Conservation (phyloP, 1,284 basidiomycete genomes). For the Sanguinoderma infundibulare region DNA sequence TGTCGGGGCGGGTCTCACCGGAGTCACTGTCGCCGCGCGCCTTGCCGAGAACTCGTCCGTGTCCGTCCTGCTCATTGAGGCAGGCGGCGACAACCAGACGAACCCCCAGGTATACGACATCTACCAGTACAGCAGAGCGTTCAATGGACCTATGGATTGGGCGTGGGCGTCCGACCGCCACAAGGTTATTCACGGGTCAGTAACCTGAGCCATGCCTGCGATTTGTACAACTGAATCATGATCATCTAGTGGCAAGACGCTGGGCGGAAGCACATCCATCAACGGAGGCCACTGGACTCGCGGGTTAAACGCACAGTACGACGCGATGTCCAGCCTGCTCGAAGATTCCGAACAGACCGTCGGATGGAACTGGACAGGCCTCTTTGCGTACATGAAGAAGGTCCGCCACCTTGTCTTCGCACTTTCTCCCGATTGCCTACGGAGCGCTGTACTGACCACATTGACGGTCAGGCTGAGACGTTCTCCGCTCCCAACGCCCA, state of each 20-base stretch:
- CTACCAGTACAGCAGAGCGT: slow-evolving; percentile 51
- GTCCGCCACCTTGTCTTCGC: slow-evolving; percentile 19
- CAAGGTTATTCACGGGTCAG: slow-evolving; percentile 50
- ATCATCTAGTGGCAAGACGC: slow-evolving; percentile 42
- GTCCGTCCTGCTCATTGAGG: slow-evolving; percentile 63
- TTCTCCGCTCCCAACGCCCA: slow-evolving; percentile 58
- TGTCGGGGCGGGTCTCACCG: slow-evolving; percentile 67
- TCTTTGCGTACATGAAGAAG: slow-evolving; percentile 55
- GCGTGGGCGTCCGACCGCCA: slow-evolving; percentile 51
- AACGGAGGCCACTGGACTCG: slow-evolving; percentile 65
- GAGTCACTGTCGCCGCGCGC: slow-evolving; percentile 63
- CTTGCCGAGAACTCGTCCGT: slow-evolving; percentile 58
- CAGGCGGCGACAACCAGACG: slow-evolving; percentile 52
- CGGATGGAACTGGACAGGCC: slow-evolving; percentile 62
- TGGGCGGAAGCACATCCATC: slow-evolving; percentile 64
- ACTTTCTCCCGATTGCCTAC: neutral
- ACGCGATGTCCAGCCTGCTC: slow-evolving; percentile 56
- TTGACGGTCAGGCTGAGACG: slow-evolving; percentile 47
- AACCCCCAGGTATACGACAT: slow-evolving; percentile 53
- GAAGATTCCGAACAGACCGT: slow-evolving; percentile 49
- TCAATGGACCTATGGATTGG: slow-evolving; percentile 53
- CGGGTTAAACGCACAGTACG: slow-evolving; percentile 60
- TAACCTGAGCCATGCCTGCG: neutral
- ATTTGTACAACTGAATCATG: neutral
- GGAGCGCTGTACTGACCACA: neutral